Conservation (phyloP, 148 eudicot genomes). For the Vaccinium corymbosum region DNA sequence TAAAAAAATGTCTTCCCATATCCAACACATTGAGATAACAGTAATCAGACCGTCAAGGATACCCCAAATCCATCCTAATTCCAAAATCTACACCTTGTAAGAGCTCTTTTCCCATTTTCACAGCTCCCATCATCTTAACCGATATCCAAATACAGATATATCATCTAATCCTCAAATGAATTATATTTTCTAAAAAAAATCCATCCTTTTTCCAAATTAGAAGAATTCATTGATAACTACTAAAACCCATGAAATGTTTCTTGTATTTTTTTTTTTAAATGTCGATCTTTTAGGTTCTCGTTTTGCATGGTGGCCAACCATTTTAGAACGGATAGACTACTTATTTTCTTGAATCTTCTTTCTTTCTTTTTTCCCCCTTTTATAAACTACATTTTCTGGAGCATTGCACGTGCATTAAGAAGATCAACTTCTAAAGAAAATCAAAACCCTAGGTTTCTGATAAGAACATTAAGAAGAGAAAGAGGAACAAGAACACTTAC, state of each 20-base stretch:
- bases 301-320: neutral
- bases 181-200: neutral
- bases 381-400: neutral
- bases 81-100: neutral
- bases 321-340: neutral
- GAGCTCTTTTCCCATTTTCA: neutral
- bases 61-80: neutral
- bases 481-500: neutral
- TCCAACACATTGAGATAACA: neutral
- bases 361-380: too few species aligned
- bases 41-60: neutral
- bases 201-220: neutral
- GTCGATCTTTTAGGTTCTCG: neutral
- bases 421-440: neutral
- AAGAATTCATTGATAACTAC: neutral
- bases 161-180: too few species aligned
- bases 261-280: neutral
- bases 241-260: neutral
- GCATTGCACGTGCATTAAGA: neutral
- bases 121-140: neutral
- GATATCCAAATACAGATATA: neutral
- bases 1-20: neutral
- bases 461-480: neutral
- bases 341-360: neutral
- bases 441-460: neutral